Conservation (phyloP, 129 eudicot genomes). For the Pittosporum tobira region DNA sequence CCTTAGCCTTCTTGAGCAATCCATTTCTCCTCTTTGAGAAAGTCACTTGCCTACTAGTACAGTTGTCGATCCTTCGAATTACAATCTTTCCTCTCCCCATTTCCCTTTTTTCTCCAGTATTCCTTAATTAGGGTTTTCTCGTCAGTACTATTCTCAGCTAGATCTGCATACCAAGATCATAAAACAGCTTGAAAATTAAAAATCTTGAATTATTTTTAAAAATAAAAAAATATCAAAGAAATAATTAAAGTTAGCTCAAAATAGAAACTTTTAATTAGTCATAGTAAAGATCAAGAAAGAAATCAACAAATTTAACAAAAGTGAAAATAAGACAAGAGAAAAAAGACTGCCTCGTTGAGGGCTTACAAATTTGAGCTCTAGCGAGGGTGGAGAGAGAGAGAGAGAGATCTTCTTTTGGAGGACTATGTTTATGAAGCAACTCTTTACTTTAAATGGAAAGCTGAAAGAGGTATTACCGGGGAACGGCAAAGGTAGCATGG, state of each 20-base stretch:
- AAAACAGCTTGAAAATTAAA: background rate
- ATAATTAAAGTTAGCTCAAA: background rate
- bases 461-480: background rate
- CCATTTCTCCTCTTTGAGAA: constrained; percentile 86
- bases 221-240: background rate
- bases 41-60: constrained; percentile 73
- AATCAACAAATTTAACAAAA: background rate
- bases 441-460: constrained; percentile 10
- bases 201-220: too few relatives aligned
- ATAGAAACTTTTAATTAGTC: constrained; percentile 10
- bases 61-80: constrained; percentile 51
- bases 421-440: constrained; percentile 1
- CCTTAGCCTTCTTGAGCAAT: constrained; percentile 78
- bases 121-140: constrained; percentile 1
- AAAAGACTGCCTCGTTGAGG: constrained; percentile 1
- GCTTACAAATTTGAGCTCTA: constrained; percentile 19
- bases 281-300: background rate
- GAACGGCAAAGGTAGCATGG: background rate
- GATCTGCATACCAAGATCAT: background rate
- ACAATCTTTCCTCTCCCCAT: constrained; percentile 68
- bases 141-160: background rate
- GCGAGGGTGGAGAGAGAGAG: constrained; percentile 1
- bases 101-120: background rate
- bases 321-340: constrained; percentile 1
- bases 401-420: constrained; percentile 5